These are phyloP conservation scores for Verticillium tricorpus DNA, from an alignment of 2,329 filamentous ascomycete species.

Conservation along the genomic window DNA sequence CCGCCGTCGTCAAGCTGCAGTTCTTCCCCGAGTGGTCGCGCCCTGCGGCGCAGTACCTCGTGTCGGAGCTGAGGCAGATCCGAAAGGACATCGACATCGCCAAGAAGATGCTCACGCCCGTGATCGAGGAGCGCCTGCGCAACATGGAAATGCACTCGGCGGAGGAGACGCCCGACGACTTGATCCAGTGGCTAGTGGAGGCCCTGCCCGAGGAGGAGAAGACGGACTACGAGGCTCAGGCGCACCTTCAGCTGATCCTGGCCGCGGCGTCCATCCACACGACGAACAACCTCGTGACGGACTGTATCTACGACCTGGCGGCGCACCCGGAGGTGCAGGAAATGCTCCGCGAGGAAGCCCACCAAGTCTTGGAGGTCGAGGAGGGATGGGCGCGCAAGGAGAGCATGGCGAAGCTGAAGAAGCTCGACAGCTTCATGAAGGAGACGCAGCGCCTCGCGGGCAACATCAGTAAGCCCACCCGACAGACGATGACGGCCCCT, in stretches of 20 bases:
- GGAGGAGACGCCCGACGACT: slow-evolving; percentile 32
- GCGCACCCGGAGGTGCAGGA: slow-evolving; percentile 42
- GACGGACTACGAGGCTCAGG: slow-evolving; percentile 30
- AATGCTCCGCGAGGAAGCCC: slow-evolving; percentile 44
- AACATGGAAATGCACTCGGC: slow-evolving; percentile 31
- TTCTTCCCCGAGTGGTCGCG: slow-evolving; percentile 47
- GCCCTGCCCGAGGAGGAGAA: slow-evolving; percentile 32
- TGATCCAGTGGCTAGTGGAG: slow-evolving; percentile 41
- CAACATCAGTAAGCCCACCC: slow-evolving; percentile 34
- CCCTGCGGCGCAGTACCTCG: slow-evolving; percentile 39
- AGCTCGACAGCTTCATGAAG: slow-evolving; percentile 45
- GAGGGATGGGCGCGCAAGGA: slow-evolving; percentile 37
- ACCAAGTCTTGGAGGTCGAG: slow-evolving; percentile 33
- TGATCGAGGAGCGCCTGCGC: slow-evolving; percentile 40
- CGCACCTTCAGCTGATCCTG: slow-evolving; percentile 38
- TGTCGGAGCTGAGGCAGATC: slow-evolving; percentile 42
- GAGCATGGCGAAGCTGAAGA: slow-evolving; percentile 38
- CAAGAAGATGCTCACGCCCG: slow-evolving; percentile 36
- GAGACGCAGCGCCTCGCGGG: slow-evolving; percentile 35
- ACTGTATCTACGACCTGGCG: slow-evolving; percentile 46
- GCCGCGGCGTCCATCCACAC: slow-evolving; percentile 41
- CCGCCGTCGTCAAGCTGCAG: slow-evolving; percentile 44
- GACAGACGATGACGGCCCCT: background rate
- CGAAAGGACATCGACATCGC: slow-evolving; percentile 36
- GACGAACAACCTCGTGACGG: slow-evolving; percentile 38